A percentile compares a stretch with the other conserved stretches of the same genome.
Conservation (phyloP, 768 basidiomycete species). For the Serendipita indica region DNA sequence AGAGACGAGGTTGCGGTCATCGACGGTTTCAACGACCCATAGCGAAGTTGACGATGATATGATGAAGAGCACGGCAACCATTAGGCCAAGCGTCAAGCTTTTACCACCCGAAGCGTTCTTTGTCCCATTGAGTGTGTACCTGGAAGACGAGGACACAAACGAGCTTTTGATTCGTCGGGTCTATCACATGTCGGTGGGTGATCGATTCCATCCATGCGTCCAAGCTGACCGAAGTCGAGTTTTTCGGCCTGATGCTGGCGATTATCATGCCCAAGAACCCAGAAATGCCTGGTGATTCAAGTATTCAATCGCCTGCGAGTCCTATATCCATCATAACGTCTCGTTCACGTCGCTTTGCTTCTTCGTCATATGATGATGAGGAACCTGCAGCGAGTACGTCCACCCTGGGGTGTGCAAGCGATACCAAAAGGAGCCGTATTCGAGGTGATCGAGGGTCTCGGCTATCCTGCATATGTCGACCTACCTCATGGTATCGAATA, state of each 20-base stretch:
- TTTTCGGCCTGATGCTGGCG: not conserved
- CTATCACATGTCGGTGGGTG: constrained; percentile 7
- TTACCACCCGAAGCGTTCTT: constrained; percentile 1
- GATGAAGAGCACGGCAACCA: no score
- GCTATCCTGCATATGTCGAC: constrained; percentile 6
- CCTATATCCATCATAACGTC: not conserved
- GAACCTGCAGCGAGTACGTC: no score
- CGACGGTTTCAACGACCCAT: no score
- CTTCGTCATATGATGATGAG: no score
- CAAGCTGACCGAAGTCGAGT: not conserved
- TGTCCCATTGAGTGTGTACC: not conserved
- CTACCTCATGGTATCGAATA: constrained; percentile 3
- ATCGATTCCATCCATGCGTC: not conserved
- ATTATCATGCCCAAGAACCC: not conserved
- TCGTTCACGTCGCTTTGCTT: not conserved
- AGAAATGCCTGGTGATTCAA: not conserved
- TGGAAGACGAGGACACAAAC: constrained; percentile 3
- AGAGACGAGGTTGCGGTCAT: no score
- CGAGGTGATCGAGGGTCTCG: not conserved
- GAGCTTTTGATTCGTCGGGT: not conserved
- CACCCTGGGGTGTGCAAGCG: no score
- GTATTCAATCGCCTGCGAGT: not conserved
- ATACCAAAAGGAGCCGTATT: no score
- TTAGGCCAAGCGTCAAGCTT: no score
- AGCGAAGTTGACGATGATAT: no score